phyloP scores from a whole-genome alignment of 768 basidiomycete species.

The Tephrocybe sp. region DNA sequence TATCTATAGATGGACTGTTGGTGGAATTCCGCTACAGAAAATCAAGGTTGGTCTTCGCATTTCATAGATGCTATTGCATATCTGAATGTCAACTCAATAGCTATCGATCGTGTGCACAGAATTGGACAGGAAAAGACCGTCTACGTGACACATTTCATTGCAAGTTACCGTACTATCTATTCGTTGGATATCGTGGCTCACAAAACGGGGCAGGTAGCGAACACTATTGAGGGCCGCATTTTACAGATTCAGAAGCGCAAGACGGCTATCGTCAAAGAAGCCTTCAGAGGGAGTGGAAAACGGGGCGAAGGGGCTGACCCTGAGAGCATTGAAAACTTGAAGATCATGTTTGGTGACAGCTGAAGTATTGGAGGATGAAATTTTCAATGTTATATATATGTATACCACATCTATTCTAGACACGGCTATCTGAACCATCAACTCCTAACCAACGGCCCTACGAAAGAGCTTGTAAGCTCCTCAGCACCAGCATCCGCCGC shows the following conservation, averaged over 20 bases:
- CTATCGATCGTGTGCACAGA: conserved; percentile 84
- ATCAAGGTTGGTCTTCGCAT: conserved; percentile 54
- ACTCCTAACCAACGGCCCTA: conserved; percentile 16
- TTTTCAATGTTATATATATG: not conserved
- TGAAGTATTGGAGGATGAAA: conserved; percentile 3
- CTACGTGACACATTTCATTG: conserved; percentile 84
- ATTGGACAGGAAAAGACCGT: conserved; percentile 84
- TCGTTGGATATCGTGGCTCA: not conserved
- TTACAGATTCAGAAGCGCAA: conserved; percentile 84
- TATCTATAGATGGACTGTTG: conserved; percentile 83
- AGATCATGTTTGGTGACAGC: conserved; percentile 71
- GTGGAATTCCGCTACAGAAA: conserved; percentile 87
- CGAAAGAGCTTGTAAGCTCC: conserved; percentile 27
- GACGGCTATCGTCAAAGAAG: conserved; percentile 83
- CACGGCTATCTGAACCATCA: too few species aligned
- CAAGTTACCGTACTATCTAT: conserved; percentile 31
- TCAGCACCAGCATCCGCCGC: conserved; percentile 28
- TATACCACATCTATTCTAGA: not conserved
- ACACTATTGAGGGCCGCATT: conserved; percentile 81
- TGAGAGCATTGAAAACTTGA: conserved; percentile 80
- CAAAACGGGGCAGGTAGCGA: conserved; percentile 45
- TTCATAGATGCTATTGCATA: not conserved
- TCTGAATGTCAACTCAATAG: conserved; percentile 29
- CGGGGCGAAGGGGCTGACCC: conserved; percentile 49
- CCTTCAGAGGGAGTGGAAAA: conserved; percentile 59